Conservation (phyloP, 129 eudicot species). For the Silybum marianum region DNA sequence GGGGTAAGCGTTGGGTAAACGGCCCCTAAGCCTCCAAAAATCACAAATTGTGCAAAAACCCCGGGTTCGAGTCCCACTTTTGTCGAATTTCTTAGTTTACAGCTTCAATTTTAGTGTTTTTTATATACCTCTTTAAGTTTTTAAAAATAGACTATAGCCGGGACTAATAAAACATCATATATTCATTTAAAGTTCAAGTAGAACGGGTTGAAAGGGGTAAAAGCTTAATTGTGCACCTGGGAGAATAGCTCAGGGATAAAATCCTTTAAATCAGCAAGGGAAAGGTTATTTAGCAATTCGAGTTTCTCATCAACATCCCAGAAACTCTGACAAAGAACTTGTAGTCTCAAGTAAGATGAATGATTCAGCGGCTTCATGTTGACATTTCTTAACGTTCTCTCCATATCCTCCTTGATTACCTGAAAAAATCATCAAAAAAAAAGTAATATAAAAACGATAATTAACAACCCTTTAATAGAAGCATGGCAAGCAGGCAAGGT, state of each 20-base stretch:
- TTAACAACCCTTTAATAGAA: not conserved
- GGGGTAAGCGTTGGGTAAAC: too few relatives aligned
- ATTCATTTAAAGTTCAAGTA: not conserved
- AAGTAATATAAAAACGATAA: not conserved
- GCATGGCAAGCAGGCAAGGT: not conserved
- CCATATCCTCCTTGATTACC: slow-evolving; percentile 92
- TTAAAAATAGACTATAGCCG: too few relatives aligned
- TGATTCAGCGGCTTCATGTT: slow-evolving; percentile 93
- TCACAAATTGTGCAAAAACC: too few relatives aligned
- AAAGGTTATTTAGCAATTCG: slow-evolving; percentile 52
- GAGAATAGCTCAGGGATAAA: slow-evolving; percentile 79
- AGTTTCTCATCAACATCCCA: slow-evolving; percentile 93
- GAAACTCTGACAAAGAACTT: slow-evolving; percentile 79
- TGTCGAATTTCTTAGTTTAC: too few relatives aligned
- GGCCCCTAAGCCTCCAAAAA: too few relatives aligned
- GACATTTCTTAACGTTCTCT: slow-evolving; percentile 79
- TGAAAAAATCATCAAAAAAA: slow-evolving; percentile 26
- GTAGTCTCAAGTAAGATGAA: slow-evolving; percentile 79
- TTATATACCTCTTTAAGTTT: too few relatives aligned
- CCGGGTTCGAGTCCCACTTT: too few relatives aligned
- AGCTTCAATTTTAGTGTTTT: too few relatives aligned
- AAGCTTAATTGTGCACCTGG: slow-evolving; percentile 52
- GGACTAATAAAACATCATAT: not conserved
- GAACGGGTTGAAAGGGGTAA: not conserved
- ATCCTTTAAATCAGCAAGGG: slow-evolving; percentile 65